Evolutionary conservation across 2,329 filamentous ascomycete species (phyloP).

Genomic region (Dothiorella sarmentorum): DNA sequence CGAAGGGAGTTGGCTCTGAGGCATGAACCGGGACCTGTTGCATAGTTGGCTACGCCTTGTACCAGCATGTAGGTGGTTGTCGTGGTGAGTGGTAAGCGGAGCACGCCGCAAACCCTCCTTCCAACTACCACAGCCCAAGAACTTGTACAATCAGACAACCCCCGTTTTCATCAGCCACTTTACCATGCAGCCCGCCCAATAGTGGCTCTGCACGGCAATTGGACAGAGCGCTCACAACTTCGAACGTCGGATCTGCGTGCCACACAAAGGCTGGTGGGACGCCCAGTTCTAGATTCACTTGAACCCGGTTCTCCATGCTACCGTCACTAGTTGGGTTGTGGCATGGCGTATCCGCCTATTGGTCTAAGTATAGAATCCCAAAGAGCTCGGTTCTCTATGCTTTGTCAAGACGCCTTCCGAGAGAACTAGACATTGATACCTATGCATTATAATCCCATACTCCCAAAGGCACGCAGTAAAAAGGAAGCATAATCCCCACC

Average conservation of each 20-base stretch:
- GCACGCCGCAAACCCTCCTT: too few species aligned
- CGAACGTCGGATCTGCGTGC: slow-evolving; percentile 14
- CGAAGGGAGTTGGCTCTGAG: too few species aligned
- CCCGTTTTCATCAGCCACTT: slow-evolving; percentile 9
- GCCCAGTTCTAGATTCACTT: not conserved
- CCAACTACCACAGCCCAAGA: too few species aligned
- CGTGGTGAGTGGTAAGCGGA: too few species aligned
- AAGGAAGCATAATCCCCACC: not conserved
- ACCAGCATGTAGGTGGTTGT: too few species aligned
- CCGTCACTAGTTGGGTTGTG: too few species aligned
- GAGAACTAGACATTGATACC: not conserved
- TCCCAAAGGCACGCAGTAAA: not conserved
- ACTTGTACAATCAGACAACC: too few species aligned
- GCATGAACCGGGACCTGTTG: too few species aligned
- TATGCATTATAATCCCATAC: not conserved
- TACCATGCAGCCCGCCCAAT: not conserved
- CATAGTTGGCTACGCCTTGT: too few species aligned
- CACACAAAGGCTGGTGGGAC: not conserved
- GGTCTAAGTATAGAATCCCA: not conserved
- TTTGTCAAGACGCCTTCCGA: not conserved
- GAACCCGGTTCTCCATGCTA: too few species aligned
- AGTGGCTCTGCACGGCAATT: not conserved
- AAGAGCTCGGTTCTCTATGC: not conserved
- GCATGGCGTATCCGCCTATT: too few species aligned
- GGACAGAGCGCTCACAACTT: not conserved